Conservation (phyloP, 2,329 filamentous ascomycete species). For the Chaetothyriales sp. region DNA sequence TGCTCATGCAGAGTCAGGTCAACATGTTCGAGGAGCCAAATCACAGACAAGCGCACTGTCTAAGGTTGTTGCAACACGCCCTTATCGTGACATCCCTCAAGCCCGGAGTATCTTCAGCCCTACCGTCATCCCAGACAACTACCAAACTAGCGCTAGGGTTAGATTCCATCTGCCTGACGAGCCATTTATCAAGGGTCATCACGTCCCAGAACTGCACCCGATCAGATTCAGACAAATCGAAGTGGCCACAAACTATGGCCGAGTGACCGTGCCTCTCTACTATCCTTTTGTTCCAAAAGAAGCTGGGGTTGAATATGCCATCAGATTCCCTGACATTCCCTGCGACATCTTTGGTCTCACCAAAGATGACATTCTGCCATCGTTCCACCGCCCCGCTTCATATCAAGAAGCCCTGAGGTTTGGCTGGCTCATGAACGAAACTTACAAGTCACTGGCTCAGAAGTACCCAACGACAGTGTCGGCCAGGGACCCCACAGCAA, state of each 20-base stretch:
- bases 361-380: not conserved
- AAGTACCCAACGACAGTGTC: too few relatives aligned
- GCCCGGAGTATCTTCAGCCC: not conserved
- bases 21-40: not conserved
- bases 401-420: not conserved
- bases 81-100: not conserved
- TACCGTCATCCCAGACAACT: too few relatives aligned
- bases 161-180: not conserved
- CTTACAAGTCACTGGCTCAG: too few relatives aligned
- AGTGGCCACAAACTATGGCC: not conserved
- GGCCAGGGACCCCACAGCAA: not conserved
- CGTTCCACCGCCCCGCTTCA: not conserved
- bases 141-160: not conserved
- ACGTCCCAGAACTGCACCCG: not conserved
- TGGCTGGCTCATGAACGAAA: not conserved
- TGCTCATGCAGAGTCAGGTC: not conserved
- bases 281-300: not conserved
- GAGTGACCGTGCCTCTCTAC: not conserved
- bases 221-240: not conserved
- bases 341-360: not conserved
- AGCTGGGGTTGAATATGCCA: not conserved
- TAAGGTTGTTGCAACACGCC: not conserved
- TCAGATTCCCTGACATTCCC: not conserved
- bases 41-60: not conserved
- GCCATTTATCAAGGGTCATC: not conserved